phyloP scores from a whole-genome alignment of 2,329 filamentous ascomycete genomes.

The Lasiodiplodia theobromae region DNA sequence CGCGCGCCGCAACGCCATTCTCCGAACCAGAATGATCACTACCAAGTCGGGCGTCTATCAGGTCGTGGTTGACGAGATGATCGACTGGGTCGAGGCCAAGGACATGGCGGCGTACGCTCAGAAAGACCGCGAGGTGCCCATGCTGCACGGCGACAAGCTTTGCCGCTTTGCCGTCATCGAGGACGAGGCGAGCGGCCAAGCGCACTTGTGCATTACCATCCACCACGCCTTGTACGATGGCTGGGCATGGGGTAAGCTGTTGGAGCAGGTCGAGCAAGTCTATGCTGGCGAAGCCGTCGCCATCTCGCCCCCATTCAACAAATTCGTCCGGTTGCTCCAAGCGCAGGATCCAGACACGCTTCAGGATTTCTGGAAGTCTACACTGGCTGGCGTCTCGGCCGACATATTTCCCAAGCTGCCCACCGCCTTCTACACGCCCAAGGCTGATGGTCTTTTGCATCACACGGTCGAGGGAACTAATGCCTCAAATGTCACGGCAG shows the following conservation, averaged over 20 bases:
- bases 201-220: conserved; percentile 28
- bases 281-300: not conserved
- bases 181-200: conserved; percentile 35
- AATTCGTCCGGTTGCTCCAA: not conserved
- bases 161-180: conserved; percentile 42
- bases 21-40: conserved; percentile 33
- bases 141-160: conserved; percentile 49
- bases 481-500: conserved; percentile 28
- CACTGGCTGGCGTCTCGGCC: not conserved
- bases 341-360: not conserved
- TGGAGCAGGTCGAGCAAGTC: conserved; percentile 5
- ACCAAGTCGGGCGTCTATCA: conserved; percentile 41
- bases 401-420: not conserved
- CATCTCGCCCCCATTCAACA: not conserved
- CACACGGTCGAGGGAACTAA: conserved; percentile 1
- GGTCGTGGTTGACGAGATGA: conserved; percentile 38
- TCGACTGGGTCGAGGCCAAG: conserved; percentile 29
- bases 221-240: conserved; percentile 2
- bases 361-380: not conserved
- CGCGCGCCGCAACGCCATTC: not conserved
- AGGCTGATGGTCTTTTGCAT: not conserved
- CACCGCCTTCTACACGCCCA: not conserved
- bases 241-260: conserved; percentile 70
- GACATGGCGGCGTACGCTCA: conserved; percentile 35
- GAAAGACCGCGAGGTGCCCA: conserved; percentile 43